Percentiles rank a stretch among this genome's conserved stretches.
Conservation (phyloP, 1,139 yeast genomes). For the Pichia sp. region DNA sequence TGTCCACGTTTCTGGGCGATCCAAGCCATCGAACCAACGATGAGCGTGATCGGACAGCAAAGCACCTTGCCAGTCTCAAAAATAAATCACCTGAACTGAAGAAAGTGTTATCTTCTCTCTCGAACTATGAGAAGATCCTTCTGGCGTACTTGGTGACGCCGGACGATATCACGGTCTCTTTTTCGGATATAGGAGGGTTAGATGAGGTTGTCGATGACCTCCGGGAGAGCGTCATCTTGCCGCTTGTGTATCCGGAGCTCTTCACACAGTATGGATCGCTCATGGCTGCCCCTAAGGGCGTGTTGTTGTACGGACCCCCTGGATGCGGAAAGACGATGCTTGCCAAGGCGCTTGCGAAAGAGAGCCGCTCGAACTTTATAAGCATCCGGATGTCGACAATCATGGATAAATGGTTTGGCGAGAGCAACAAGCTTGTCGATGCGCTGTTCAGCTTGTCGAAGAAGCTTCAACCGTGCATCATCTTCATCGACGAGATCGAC, state of each 20-base stretch:
- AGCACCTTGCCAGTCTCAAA: constrained; percentile 17
- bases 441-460: constrained; percentile 89
- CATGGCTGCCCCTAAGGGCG: constrained; percentile 91
- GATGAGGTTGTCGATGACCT: constrained; percentile 78
- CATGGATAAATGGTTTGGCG: constrained; percentile 99
- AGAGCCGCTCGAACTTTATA: constrained; percentile 87
- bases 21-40: constrained; percentile 19
- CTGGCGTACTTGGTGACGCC: constrained; percentile 80
- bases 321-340: constrained; percentile 98
- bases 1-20: constrained; percentile 19
- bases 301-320: constrained; percentile 90
- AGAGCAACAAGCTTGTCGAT: constrained; percentile 88
- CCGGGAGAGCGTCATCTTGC: constrained; percentile 82
- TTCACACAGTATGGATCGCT: constrained; percentile 61
- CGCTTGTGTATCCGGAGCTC: constrained; percentile 71
- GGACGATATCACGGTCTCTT: constrained; percentile 69
- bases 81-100: constrained; percentile 17
- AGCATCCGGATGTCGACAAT: constrained; percentile 91
- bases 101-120: constrained; percentile 14
- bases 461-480: constrained; percentile 89
- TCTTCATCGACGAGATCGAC: constrained; percentile 95
- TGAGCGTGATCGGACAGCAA: constrained; percentile 19
- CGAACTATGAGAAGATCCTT: constrained; percentile 67
- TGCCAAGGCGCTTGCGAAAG: constrained; percentile 91
- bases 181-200: constrained; percentile 84